Conservation (phyloP, 345 rosid genomes). For the Anacardium occidentale region DNA sequence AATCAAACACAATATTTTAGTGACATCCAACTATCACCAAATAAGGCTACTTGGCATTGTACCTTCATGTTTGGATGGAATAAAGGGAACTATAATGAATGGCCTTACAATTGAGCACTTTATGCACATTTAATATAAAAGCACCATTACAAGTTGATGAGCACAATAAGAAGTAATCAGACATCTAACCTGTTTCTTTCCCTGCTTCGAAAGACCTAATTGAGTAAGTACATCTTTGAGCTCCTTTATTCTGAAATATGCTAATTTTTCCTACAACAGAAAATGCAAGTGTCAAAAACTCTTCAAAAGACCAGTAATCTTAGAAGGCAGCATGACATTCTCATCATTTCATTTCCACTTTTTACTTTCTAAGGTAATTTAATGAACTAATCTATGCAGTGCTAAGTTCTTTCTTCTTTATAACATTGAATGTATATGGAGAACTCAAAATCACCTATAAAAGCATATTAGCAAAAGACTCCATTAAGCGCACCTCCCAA, state of each 20-base stretch:
- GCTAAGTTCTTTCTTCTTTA: background rate
- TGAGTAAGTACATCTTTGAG: slow-evolving; percentile 90
- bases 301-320: background rate
- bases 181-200: slow-evolving; percentile 80
- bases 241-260: slow-evolving; percentile 87
- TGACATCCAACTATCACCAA: background rate
- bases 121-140: no score
- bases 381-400: background rate
- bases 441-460: background rate
- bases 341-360: background rate
- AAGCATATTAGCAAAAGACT: background rate
- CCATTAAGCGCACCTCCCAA: background rate
- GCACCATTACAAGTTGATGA: background rate
- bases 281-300: slow-evolving; percentile 12
- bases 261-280: slow-evolving; percentile 65
- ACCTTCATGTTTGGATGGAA: no score
- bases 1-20: slow-evolving; percentile 5
- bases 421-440: background rate
- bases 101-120: background rate
- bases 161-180: background rate
- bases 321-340: background rate
- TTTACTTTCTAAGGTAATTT: background rate
- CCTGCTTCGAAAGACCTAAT: slow-evolving; percentile 92
- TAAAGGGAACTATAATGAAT: background rate
- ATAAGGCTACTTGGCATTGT: background rate